phyloP scores from a whole-genome alignment of 768 basidiomycete genomes.

The Chalciporus piperatus region DNA sequence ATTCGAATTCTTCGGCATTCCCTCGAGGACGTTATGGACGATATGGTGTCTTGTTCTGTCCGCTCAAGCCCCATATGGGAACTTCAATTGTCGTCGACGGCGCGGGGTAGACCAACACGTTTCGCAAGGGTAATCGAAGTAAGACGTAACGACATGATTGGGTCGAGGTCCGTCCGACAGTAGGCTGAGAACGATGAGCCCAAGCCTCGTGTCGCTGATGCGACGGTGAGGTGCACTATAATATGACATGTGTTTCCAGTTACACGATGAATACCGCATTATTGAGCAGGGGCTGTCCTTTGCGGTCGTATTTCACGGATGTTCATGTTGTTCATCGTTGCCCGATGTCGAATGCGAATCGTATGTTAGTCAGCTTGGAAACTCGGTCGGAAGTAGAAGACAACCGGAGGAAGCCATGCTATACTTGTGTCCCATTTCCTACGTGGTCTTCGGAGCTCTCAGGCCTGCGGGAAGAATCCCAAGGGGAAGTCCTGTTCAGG shows the following conservation, averaged over 20 bases:
- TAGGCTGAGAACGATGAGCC: not conserved
- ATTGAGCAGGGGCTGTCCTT: not conserved
- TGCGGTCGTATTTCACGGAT: not conserved
- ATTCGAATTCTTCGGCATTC: not conserved
- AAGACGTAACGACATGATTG: constrained; percentile 5
- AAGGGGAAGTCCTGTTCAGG: too few species aligned
- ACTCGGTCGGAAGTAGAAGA: not conserved
- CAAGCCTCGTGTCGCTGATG: too few species aligned
- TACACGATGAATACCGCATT: not conserved
- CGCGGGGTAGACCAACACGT: constrained; percentile 11
- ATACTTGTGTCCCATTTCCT: not conserved
- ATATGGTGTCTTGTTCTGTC: constrained; percentile 5
- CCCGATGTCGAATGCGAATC: not conserved
- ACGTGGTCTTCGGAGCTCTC: not conserved
- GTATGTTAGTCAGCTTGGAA: not conserved
- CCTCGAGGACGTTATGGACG: constrained; percentile 6
- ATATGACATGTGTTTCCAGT: not conserved
- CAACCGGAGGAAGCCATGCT: too few species aligned
- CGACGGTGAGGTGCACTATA: not conserved
- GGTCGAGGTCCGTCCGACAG: not conserved
- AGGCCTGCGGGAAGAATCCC: not conserved
- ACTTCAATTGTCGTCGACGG: constrained; percentile 8
- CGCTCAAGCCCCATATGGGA: not conserved
- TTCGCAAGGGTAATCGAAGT: constrained; percentile 13
- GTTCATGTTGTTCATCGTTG: not conserved